Percentiles rank a stretch among this genome's conserved stretches.
Evolutionary conservation across 2,329 filamentous ascomycete species (phyloP).

Genomic region (Penicillium brasilianum): DNA sequence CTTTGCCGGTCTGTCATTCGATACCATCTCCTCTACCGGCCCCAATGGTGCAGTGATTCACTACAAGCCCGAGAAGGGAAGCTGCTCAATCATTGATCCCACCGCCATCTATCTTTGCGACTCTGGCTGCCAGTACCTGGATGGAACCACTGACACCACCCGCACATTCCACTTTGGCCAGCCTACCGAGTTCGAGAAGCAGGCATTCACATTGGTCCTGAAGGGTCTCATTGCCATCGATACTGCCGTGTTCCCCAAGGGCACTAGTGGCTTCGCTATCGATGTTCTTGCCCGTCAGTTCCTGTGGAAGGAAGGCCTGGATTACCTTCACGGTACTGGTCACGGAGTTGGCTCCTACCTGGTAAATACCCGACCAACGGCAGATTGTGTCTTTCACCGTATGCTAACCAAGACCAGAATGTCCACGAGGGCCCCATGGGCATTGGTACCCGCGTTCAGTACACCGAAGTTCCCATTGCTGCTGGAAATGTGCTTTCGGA

Average conservation of each 20-base stretch:
- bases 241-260: slow-evolving; percentile 86
- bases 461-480: slow-evolving; percentile 84
- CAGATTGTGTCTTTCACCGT: neutral
- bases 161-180: slow-evolving; percentile 89
- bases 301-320: slow-evolving; percentile 89
- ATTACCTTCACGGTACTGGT: slow-evolving; percentile 95
- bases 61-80: slow-evolving; percentile 85
- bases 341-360: slow-evolving; percentile 94
- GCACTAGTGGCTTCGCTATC: slow-evolving; percentile 89
- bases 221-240: slow-evolving; percentile 94
- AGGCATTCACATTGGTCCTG: slow-evolving; percentile 89
- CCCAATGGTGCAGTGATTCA: slow-evolving; percentile 94
- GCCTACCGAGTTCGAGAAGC: slow-evolving; percentile 80
- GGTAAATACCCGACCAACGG: slow-evolving; percentile 35
- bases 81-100: slow-evolving; percentile 82
- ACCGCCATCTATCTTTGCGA: slow-evolving; percentile 91
- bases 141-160: slow-evolving; percentile 96
- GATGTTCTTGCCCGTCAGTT: slow-evolving; percentile 88
- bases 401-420: slow-evolving; percentile 58
- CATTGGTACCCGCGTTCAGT: slow-evolving; percentile 89
- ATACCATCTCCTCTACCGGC: slow-evolving; percentile 94
- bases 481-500: slow-evolving; percentile 96
- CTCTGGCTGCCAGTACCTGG: slow-evolving; percentile 93
- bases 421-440: slow-evolving; percentile 98
- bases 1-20: slow-evolving; percentile 90